phyloP scores from a whole-genome alignment of 164 flowering plant genomes.

The Aristolochia californica region DNA sequence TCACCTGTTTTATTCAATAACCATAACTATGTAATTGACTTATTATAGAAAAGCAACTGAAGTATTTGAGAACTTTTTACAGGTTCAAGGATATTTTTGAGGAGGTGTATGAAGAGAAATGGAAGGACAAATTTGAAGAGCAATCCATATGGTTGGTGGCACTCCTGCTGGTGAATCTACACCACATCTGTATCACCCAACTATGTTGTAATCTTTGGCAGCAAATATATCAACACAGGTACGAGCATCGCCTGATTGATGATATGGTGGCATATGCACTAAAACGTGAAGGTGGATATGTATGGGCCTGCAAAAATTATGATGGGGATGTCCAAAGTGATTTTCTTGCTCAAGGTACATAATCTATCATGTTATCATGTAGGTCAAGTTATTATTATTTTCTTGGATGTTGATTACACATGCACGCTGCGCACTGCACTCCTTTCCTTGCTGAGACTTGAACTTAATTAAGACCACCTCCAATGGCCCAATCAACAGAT shows the following conservation, averaged over 20 bases:
- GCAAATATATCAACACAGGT: conserved; percentile 42
- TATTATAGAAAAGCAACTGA: not conserved
- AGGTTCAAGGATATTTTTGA: conserved; percentile 98
- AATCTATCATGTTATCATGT: conserved; percentile 2
- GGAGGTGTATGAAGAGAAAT: conserved; percentile 84
- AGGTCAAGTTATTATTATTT: not conserved
- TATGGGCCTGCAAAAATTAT: conserved; percentile 99
- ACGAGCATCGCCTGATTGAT: conserved; percentile 97
- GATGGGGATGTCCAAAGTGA: conserved; percentile 99
- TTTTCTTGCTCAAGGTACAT: conserved; percentile 98
- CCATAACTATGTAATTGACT: no score
- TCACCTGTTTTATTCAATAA: no score
- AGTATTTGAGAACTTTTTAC: conserved; percentile 6
- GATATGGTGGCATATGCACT: conserved; percentile 99
- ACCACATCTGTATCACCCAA: not conserved
- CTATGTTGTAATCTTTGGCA: conserved; percentile 2
- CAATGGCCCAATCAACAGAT: no score
- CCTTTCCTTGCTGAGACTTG: no score
- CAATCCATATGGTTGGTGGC: conserved; percentile 63
- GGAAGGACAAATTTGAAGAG: conserved; percentile 87
- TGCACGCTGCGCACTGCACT: no score
- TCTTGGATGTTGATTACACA: not conserved
- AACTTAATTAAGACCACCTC: no score
- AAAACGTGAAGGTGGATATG: conserved; percentile 97
- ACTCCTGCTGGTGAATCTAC: not conserved